Conservation (phyloP, 2,329 filamentous ascomycete species). For the Cladophialophora immunda region DNA sequence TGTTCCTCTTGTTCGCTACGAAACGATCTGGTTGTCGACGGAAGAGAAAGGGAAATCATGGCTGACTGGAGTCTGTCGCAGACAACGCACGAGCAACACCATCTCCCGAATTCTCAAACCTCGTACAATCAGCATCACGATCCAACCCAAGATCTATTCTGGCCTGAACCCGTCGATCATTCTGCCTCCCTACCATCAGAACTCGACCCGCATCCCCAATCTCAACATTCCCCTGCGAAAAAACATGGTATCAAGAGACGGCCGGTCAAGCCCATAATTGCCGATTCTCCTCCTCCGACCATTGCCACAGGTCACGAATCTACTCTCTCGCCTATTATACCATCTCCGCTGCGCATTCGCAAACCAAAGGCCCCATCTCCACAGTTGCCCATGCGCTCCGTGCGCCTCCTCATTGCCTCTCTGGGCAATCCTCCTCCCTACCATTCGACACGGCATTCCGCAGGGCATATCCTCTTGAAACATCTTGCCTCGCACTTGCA, state of each 20-base stretch:
- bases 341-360: conserved; percentile 30
- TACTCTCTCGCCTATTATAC: conserved; percentile 26
- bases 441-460: conserved; percentile 81
- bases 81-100: conserved; percentile 1
- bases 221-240: neutral
- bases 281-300: conserved; percentile 3
- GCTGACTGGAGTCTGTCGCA: conserved; percentile 31
- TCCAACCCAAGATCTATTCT: conserved; percentile 18
- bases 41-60: conserved; percentile 23
- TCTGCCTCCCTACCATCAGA: neutral
- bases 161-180: conserved; percentile 29
- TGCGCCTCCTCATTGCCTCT: conserved; percentile 80
- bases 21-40: neutral
- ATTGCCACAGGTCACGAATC: conserved; percentile 5
- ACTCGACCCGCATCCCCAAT: neutral
- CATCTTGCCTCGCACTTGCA: conserved; percentile 63
- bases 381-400: conserved; percentile 24
- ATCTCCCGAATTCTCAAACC: conserved; percentile 1
- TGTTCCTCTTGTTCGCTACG: neutral
- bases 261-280: conserved; percentile 26
- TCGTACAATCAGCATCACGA: conserved; percentile 29
- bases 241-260: conserved; percentile 32
- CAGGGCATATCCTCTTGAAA: conserved; percentile 80
- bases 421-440: conserved; percentile 85
- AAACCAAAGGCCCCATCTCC: conserved; percentile 15